phyloP scores from a whole-genome alignment of 305 asterid species.

The Fraxinus dipetala region DNA sequence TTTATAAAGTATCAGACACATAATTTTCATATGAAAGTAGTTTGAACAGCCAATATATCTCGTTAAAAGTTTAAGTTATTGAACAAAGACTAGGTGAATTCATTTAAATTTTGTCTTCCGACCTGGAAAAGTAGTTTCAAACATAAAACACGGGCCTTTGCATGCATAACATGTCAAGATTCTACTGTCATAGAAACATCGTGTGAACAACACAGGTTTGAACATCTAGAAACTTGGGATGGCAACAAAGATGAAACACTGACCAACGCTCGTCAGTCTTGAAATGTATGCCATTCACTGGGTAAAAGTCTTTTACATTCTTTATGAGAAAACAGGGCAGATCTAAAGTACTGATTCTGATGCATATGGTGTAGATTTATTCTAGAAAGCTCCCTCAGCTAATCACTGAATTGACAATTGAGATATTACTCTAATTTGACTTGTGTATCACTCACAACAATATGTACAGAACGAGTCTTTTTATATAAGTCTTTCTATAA shows the following conservation, averaged over 20 bases:
- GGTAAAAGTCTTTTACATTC: slow-evolving; percentile 21
- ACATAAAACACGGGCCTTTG: neutral
- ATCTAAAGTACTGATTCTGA: neutral
- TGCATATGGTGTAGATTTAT: neutral
- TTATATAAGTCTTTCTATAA: neutral
- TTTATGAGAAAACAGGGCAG: neutral
- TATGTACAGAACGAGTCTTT: neutral
- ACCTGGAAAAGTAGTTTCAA: neutral
- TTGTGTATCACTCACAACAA: neutral
- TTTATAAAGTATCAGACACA: neutral
- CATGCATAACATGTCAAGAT: neutral
- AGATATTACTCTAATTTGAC: neutral
- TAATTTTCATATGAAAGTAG: neutral
- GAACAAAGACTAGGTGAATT: neutral
- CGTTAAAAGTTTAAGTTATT: neutral
- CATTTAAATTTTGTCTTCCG: neutral
- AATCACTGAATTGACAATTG: neutral
- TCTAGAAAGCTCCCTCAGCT: neutral
- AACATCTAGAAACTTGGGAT: neutral
- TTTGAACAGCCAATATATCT: neutral
- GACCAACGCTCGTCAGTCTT: slow-evolving; percentile 24
- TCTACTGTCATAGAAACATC: neutral
- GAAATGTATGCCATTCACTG: slow-evolving; percentile 21
- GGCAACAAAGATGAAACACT: neutral
- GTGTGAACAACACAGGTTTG: neutral